Evolutionary conservation across 1,139 yeast genomes (phyloP), one percentile per base, ranked within the genome.

Genomic region (Casaregolazyma suthepensis): DNA sequence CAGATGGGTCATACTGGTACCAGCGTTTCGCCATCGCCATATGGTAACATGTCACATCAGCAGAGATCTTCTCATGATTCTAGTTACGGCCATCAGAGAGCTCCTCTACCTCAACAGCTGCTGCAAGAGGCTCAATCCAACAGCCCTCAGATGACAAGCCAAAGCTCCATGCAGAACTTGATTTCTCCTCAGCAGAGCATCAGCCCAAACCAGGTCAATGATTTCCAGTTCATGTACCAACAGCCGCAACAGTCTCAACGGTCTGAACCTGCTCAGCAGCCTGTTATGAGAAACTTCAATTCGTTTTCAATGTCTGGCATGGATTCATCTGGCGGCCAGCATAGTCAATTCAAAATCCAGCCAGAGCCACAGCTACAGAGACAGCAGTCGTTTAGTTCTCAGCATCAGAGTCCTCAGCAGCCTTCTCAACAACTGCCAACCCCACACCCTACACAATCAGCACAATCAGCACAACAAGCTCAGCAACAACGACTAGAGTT

Each of bases 101-200:
- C 63, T 9, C 62, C 64, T 12, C 49, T 62, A 47, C 64, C 65
- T 6, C 57, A 59, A 2, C 65, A 62, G 53, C 51, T 61, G 47
- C 48, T 61, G 5, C 64, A 61, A 46, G 65, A 62, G 23, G 64
- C 61, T 10, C 65, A 61, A 45, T 38, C 42, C 29, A 47, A 18
- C 38, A 38, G 45, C 12, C 50, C 50, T 23, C 50, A 47, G 50
- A 22, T 47, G 26, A 35, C 37, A n/a, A 38, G 45, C 9, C 45
- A 43, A 15, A 47, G 19, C 35, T 43, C 40, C 23, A 38, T 38
- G 20, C 45, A 15, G 7, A 43, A 47, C 38, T n/a, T 31, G 13
- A 38, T 43, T 7, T 47, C 50, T 26, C 50, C 50, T 23, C 49
- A 45, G 45, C 46, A 45, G 23, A 50, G 48, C 48, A 48, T 45